phyloP scores from a whole-genome alignment of 768 basidiomycete species.

The Tulasnella sp. region DNA sequence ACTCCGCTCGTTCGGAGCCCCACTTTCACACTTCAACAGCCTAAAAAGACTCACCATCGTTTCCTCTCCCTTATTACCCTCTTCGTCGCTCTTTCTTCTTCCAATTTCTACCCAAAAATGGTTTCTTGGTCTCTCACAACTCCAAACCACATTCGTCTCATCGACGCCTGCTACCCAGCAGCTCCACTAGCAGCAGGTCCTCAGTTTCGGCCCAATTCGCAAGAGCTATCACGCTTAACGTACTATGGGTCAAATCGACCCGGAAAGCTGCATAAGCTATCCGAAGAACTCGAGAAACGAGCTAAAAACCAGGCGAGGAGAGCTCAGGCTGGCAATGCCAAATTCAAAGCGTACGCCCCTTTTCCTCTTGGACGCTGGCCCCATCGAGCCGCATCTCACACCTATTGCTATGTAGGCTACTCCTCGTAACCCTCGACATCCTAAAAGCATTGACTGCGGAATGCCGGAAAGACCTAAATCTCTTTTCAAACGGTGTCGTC shows the following conservation, averaged over 20 bases:
- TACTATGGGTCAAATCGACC: constrained; percentile 74
- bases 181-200: constrained; percentile 66
- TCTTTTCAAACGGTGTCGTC: constrained; percentile 63
- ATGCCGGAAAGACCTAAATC: constrained; percentile 74
- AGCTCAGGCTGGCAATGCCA: constrained; percentile 64
- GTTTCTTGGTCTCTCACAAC: constrained; percentile 38
- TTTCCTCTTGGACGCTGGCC: neutral
- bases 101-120: neutral
- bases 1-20: neutral
- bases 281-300: constrained; percentile 68
- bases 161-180: constrained; percentile 82
- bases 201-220: constrained; percentile 70
- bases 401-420: constrained; percentile 40
- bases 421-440: constrained; percentile 77
- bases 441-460: constrained; percentile 75
- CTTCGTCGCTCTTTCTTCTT: neutral
- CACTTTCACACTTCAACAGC: neutral
- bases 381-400: constrained; percentile 1
- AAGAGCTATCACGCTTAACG: constrained; percentile 67
- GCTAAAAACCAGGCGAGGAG: constrained; percentile 55
- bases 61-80: neutral
- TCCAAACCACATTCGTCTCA: constrained; percentile 74
- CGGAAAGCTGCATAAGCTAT: constrained; percentile 68
- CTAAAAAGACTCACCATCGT: neutral
- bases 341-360: constrained; percentile 64